A percentile compares a stretch with the other conserved stretches of the same genome.
These are phyloP conservation scores for Neophaeococcomyces aloes DNA, from an alignment of 2,329 filamentous ascomycete genomes.

Conservation along the genomic window DNA sequence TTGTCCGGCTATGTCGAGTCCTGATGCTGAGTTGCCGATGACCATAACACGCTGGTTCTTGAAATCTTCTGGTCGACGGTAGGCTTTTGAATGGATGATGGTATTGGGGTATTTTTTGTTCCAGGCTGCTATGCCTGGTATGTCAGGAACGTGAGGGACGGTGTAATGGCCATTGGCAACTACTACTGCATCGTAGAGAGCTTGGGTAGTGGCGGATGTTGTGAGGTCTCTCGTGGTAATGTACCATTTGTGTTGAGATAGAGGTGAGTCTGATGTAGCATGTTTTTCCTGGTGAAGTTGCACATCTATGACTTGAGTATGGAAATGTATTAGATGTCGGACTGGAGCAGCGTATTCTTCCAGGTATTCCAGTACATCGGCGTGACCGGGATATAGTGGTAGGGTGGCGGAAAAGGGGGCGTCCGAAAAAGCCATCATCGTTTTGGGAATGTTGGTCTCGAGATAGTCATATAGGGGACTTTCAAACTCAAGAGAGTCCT, in stretches of 20 bases:
- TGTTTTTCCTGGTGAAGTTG: slow-evolving; percentile 22
- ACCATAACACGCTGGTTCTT: slow-evolving; percentile 64
- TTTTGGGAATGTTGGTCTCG: slow-evolving; percentile 76
- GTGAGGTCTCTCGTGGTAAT: slow-evolving; percentile 34
- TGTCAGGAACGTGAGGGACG: slow-evolving; percentile 55
- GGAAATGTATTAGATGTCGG: slow-evolving; percentile 56
- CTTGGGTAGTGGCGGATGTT: slow-evolving; percentile 31
- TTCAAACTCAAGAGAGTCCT: slow-evolving; percentile 52
- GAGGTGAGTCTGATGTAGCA: neutral
- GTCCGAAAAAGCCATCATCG: slow-evolving; percentile 71
- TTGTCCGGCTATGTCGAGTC: slow-evolving; percentile 70
- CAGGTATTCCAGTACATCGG: slow-evolving; percentile 63
- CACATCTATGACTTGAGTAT: slow-evolving; percentile 58
- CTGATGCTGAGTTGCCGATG: slow-evolving; percentile 75
- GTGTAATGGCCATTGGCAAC: slow-evolving; percentile 67
- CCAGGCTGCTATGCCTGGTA: slow-evolving; percentile 51
- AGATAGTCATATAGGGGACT: slow-evolving; percentile 73
- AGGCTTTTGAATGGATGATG: slow-evolving; percentile 70
- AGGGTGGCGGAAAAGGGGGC: slow-evolving; percentile 51
- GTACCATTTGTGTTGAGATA: slow-evolving; percentile 7
- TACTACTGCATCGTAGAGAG: slow-evolving; percentile 62
- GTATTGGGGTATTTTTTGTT: slow-evolving; percentile 47
- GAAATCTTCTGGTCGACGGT: slow-evolving; percentile 56
- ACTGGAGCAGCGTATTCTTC: slow-evolving; percentile 60
- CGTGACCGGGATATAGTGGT: slow-evolving; percentile 64